These are phyloP conservation scores for Phytopythium chamaehyphon DNA, from an alignment of 352 stramenopile species.

Conservation along the genomic window DNA sequence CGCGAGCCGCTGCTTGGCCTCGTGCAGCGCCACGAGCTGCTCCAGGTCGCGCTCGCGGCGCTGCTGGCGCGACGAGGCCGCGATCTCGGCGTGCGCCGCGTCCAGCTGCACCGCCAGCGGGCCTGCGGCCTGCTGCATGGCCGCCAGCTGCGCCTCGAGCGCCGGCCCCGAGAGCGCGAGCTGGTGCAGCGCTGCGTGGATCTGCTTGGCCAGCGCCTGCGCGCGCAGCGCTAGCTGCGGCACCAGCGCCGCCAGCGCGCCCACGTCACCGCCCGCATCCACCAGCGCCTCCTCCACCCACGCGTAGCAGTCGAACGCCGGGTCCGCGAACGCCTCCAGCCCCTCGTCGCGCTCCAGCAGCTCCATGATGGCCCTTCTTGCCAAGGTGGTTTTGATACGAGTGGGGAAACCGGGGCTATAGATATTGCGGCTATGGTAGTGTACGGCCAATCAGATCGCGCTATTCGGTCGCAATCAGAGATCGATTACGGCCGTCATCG, in stretches of 20 bases:
- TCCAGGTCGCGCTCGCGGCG: constrained; percentile 30
- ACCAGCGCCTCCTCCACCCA: constrained; percentile 67
- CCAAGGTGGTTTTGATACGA: too few species aligned
- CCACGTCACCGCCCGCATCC: constrained; percentile 19
- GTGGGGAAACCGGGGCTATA: constrained; percentile 2
- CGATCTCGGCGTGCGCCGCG: constrained; percentile 25
- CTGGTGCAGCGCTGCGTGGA: constrained; percentile 61
- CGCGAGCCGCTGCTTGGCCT: constrained; percentile 59
- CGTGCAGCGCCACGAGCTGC: constrained; percentile 62
- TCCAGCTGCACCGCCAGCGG: constrained; percentile 46
- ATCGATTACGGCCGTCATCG: too few species aligned
- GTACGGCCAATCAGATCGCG: too few species aligned
- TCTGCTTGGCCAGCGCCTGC: constrained; percentile 47
- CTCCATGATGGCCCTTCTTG: constrained; percentile 14
- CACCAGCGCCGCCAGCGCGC: constrained; percentile 35
- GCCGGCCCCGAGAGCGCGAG: constrained; percentile 40
- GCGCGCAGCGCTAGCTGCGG: constrained; percentile 59
- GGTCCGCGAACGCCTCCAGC: constrained; percentile 24
- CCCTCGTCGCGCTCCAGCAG: constrained; percentile 21
- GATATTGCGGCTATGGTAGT: too few species aligned
- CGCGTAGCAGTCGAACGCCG: constrained; percentile 62
- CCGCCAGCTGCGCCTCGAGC: constrained; percentile 51
- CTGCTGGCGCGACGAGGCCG: constrained; percentile 5
- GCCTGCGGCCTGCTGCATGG: constrained; percentile 33
- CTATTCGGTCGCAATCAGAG: too few species aligned